Conservation (phyloP, 1,139 yeast genomes). For the Yamadazyma songkhlaensis region DNA sequence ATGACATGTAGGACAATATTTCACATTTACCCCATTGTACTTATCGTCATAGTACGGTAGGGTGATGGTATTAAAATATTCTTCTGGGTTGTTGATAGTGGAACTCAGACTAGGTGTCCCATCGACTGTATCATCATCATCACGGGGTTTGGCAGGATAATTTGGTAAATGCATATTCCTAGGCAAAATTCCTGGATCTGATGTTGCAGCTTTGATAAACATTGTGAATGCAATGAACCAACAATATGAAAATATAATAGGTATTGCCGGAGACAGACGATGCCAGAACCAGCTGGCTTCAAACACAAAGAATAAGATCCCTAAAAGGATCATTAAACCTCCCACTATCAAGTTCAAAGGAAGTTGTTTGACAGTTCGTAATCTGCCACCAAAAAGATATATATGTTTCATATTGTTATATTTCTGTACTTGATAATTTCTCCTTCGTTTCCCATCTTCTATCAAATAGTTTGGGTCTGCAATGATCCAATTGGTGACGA, state of each 20-base stretch:
- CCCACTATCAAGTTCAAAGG: conserved; percentile 37
- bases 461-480: conserved; percentile 32
- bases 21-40: conserved; percentile 35
- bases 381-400: conserved; percentile 65
- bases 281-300: conserved; percentile 59
- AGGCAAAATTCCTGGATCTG: conserved; percentile 77
- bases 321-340: conserved; percentile 39
- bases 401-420: conserved; percentile 31
- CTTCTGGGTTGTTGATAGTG: conserved; percentile 45
- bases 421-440: conserved; percentile 36
- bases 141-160: not conserved
- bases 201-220: conserved; percentile 52
- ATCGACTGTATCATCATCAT: not conserved
- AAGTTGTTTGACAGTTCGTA: conserved; percentile 39
- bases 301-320: conserved; percentile 44
- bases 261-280: conserved; percentile 54
- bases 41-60: conserved; percentile 45
- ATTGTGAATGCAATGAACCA: conserved; percentile 50
- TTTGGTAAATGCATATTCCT: conserved; percentile 59
- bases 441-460: conserved; percentile 8
- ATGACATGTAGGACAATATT: conserved; percentile 45
- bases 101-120: not conserved
- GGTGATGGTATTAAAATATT: conserved; percentile 55
- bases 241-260: conserved; percentile 55
- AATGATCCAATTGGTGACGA: conserved; percentile 43